Evolutionary conservation across 1,284 basidiomycete genomes (phyloP).

Genomic region (Ceratobasidium sp.): DNA sequence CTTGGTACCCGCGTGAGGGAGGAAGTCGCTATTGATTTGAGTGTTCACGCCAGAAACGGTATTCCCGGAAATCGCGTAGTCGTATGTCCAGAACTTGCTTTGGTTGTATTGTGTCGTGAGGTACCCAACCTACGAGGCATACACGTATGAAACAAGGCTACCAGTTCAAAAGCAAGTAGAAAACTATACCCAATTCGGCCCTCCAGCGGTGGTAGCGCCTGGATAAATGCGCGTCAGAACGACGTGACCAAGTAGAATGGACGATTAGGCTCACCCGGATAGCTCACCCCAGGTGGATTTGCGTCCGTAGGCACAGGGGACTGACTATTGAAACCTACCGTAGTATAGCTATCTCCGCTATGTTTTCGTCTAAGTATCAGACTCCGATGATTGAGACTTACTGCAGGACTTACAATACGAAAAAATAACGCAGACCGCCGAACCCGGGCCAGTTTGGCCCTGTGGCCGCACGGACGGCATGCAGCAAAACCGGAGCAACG

Average conservation of each 20-base stretch:
- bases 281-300: constrained; percentile 19
- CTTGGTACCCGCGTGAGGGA: constrained; percentile 31
- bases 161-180: not conserved
- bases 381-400: too few species aligned
- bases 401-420: constrained; percentile 27
- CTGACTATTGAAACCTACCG: constrained; percentile 33
- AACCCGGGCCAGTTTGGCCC: constrained; percentile 35
- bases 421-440: constrained; percentile 25
- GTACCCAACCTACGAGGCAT: constrained; percentile 13
- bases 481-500: not conserved
- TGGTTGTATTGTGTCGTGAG: constrained; percentile 39
- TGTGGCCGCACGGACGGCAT: constrained; percentile 4
- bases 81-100: constrained; percentile 35
- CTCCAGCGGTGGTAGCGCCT: constrained; percentile 31
- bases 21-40: constrained; percentile 26
- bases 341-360: constrained; percentile 38
- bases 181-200: constrained; percentile 24
- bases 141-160: not conserved
- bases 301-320: constrained; percentile 11
- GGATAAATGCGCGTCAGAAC: not conserved
- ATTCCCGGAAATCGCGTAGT: constrained; percentile 37
- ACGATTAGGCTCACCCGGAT: constrained; percentile 9
- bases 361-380: not conserved
- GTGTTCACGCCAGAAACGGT: constrained; percentile 16
- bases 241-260: not conserved